Conservation (phyloP, 108 stramenopile species). For the Pseudonitzschia delicatissima region DNA sequence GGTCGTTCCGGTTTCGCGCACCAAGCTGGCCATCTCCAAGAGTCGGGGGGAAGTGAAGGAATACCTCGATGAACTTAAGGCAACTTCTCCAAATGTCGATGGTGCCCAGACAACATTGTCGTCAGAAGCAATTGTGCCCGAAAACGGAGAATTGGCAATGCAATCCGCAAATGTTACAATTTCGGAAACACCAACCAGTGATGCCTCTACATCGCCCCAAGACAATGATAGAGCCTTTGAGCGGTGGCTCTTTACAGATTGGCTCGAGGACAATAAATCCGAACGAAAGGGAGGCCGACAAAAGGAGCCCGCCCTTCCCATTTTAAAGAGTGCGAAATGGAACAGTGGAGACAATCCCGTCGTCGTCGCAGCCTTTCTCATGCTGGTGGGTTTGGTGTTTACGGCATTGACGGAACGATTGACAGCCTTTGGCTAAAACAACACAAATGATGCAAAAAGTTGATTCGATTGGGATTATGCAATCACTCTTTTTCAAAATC, state of each 20-base stretch:
- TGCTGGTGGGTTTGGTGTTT: slow-evolving; percentile 59
- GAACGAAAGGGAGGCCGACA: slow-evolving; percentile 49
- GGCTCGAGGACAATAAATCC: slow-evolving; percentile 52
- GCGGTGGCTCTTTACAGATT: slow-evolving; percentile 81
- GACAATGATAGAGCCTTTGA: slow-evolving; percentile 59
- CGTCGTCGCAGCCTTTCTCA: slow-evolving; percentile 63
- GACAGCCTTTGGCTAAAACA: slow-evolving; percentile 20
- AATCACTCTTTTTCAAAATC: no score
- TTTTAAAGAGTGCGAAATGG: slow-evolving; percentile 82
- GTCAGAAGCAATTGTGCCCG: neutral
- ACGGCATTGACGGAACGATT: slow-evolving; percentile 69
- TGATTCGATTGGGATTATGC: no score
- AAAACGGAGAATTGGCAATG: neutral
- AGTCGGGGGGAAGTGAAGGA: slow-evolving; percentile 59
- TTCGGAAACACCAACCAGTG: neutral
- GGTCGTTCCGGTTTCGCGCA: slow-evolving; percentile 70
- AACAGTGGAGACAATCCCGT: slow-evolving; percentile 88
- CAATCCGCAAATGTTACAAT: neutral
- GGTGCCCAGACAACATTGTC: neutral
- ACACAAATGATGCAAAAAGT: no score
- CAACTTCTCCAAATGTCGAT: neutral
- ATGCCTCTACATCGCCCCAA: neutral
- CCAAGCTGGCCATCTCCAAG: slow-evolving; percentile 76
- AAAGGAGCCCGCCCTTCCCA: slow-evolving; percentile 78
- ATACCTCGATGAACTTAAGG: slow-evolving; percentile 68